Percentiles rank a stretch among this genome's conserved stretches.
phyloP scores from a whole-genome alignment of 2,329 filamentous ascomycete species.

The Aspergillus puulaauensis region DNA sequence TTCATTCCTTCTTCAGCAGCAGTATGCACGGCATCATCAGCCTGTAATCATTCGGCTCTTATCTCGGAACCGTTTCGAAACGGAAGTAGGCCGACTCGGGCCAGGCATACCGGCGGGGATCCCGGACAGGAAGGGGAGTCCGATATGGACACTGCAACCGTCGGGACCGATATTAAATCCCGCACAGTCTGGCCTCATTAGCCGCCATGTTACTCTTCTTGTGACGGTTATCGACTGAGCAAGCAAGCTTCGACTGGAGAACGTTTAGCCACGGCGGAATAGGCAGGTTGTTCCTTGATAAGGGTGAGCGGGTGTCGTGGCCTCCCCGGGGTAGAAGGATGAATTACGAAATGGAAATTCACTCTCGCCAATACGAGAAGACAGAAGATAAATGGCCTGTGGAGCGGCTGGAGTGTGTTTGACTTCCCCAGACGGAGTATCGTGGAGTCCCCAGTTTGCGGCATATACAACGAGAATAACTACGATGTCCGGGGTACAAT shows the following conservation, averaged over 20 bases:
- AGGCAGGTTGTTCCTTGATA: not conserved
- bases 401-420: not conserved
- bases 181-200: too few species aligned
- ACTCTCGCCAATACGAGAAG: not conserved
- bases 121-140: not conserved
- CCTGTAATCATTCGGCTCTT: not conserved
- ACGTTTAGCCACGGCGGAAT: not conserved
- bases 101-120: too few species aligned
- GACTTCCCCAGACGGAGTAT: not conserved
- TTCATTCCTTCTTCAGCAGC: too few species aligned
- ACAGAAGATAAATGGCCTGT: not conserved
- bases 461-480: not conserved
- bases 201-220: too few species aligned
- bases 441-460: not conserved
- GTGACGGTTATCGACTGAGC: too few species aligned
- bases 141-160: not conserved
- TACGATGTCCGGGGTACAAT: too few species aligned
- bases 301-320: not conserved
- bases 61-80: too few species aligned
- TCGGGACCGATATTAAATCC: too few species aligned
- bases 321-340: not conserved
- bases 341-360: not conserved
- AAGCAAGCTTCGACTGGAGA: not conserved
- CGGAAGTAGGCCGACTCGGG: too few species aligned
- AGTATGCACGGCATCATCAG: not conserved